Evolutionary conservation across 129 eudicot genomes (phyloP), one percentile per base, ranked within the genome.

Genomic region (Cynara cardunculus): DNA sequence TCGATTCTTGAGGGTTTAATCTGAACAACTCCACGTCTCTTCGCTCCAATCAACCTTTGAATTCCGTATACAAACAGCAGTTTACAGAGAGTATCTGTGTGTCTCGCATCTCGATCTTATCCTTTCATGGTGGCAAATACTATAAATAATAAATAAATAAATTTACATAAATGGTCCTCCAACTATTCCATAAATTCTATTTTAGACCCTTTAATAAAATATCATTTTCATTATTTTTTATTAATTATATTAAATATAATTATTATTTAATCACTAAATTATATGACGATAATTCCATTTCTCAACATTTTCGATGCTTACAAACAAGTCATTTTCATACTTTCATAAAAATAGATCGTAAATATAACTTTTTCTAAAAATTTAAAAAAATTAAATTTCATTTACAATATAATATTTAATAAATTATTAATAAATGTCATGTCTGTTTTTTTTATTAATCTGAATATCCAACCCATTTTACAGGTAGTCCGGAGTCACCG

Each of bases 101-200:
- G 71, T 61, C 18, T 64, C 62, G 84, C 25, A 66, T 73, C 69
- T 74, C 31, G 79, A 81, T 81, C 74, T 81, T 74, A 81, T 81
- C 84, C 34, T 67, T 28, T 6, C 44, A 41, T 67, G 64, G 64
- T 78, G 80, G 72, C 59, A 34, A 74, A 49, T 74, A 74, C 68
- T 46, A 74, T 44, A 46, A 16, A 46, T 75, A 75, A 59, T 31
- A 32, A n/a, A 11, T 32, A 2, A 18, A 18, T 3, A 25, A 2
- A 0, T 0, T 71, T 61, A 41, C 68, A 81, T 27, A 34, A 6
- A 31, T 72, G 65, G 73, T 67, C 84, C 79, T 81, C 13, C 10
- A n/a, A 34, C 16, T 32, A n/a, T 78, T 78, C 2, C 46, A 2
- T 37, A 66, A 6, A 1, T 56, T 27, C 11, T n/a, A 30, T 11